A percentile compares a stretch with the other conserved stretches of the same genome.
These are phyloP conservation scores for Colletotrichum trifolii DNA, from an alignment of 2,329 filamentous ascomycete species.

Conservation along the genomic window DNA sequence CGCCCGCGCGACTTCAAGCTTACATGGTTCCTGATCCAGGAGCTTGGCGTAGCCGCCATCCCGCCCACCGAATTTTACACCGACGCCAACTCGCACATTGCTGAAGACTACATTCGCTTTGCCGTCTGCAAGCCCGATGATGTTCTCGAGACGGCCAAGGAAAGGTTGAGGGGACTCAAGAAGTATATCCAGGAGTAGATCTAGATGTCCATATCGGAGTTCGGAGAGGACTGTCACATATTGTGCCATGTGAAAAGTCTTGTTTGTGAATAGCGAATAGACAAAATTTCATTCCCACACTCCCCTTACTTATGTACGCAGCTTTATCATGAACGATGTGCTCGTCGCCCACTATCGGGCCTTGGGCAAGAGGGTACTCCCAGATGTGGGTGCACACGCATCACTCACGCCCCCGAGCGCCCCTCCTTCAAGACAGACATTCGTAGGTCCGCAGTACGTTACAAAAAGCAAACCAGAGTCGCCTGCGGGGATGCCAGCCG, in stretches of 20 bases:
- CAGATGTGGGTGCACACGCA: conserved; percentile 6
- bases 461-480: conserved; percentile 22
- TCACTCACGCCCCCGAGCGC: conserved; percentile 26
- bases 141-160: conserved; percentile 82
- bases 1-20: conserved; percentile 94
- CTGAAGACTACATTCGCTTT: conserved; percentile 93
- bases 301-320: neutral
- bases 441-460: conserved; percentile 26
- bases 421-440: conserved; percentile 21
- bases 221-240: neutral
- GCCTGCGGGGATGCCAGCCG: conserved; percentile 15
- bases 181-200: conserved; percentile 66
- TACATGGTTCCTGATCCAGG: conserved; percentile 95
- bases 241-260: neutral
- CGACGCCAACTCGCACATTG: conserved; percentile 81
- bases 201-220: neutral
- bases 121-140: conserved; percentile 96
- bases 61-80: conserved; percentile 98
- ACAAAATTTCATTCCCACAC: conserved; percentile 3
- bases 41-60: conserved; percentile 94
- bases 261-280: conserved; percentile 10
- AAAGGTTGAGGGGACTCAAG: conserved; percentile 77
- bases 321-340: neutral
- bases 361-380: neutral
- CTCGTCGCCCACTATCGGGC: neutral